Conservation (phyloP, 257 asterid species). For the Marsdenia floribunda region DNA sequence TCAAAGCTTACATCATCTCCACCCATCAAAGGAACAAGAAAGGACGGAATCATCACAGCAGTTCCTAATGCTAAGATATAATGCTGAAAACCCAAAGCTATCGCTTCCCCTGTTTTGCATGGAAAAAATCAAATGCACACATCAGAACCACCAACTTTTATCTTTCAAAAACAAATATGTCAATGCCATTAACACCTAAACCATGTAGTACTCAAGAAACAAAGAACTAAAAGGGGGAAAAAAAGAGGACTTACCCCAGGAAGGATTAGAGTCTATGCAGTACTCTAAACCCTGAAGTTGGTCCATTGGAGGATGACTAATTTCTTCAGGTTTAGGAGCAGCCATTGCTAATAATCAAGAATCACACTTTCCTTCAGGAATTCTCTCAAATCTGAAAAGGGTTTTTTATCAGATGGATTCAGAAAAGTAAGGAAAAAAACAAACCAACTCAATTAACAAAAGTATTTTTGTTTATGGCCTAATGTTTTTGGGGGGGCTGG, state of each 20-base stretch:
- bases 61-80: slow-evolving; percentile 85
- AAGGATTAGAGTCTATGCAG: slow-evolving; percentile 96
- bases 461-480: not conserved
- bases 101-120: slow-evolving; percentile 64
- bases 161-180: not conserved
- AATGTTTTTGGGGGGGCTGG: slow-evolving; percentile 8
- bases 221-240: not conserved
- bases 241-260: slow-evolving; percentile 60
- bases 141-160: not conserved
- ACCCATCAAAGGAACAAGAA: slow-evolving; percentile 96
- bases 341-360: slow-evolving; percentile 39
- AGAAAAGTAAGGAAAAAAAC: slow-evolving; percentile 1
- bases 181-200: not conserved
- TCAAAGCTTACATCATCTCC: slow-evolving; percentile 63
- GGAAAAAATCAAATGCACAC: slow-evolving; percentile 14
- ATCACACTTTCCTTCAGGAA: slow-evolving; percentile 3
- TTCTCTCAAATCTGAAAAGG: slow-evolving; percentile 22
- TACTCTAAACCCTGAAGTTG: slow-evolving; percentile 97
- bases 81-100: slow-evolving; percentile 90
- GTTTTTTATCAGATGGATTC: slow-evolving; percentile 21
- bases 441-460: slow-evolving; percentile 4
- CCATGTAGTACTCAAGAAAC: not conserved
- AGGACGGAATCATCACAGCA: slow-evolving; percentile 93
- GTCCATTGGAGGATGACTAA: slow-evolving; percentile 91
- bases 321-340: slow-evolving; percentile 84